Conservation (phyloP, 495 filamentous ascomycete genomes). For the Aspergillus campestris region DNA sequence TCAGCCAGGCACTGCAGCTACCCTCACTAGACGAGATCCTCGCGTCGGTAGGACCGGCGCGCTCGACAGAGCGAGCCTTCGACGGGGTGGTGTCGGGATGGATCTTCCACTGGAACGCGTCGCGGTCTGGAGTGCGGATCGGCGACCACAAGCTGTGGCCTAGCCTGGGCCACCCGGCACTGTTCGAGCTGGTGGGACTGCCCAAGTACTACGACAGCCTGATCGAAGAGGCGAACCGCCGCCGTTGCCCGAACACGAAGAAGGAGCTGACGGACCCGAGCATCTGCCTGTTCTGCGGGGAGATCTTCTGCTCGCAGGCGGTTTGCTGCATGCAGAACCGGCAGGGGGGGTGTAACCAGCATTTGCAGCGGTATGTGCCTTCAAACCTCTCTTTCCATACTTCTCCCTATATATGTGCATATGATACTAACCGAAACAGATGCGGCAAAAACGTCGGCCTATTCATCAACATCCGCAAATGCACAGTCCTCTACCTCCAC, state of each 20-base stretch:
- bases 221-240: conserved; percentile 80
- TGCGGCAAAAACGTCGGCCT: conserved; percentile 84
- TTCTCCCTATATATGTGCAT: too few relatives aligned
- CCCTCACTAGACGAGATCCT: conserved; percentile 77
- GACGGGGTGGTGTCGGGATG: conserved; percentile 63
- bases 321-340: conserved; percentile 74
- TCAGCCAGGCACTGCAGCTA: conserved; percentile 64
- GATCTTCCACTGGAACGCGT: conserved; percentile 58
- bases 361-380: conserved; percentile 68
- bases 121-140: conserved; percentile 34
- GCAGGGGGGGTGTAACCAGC: conserved; percentile 81
- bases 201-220: conserved; percentile 88
- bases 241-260: conserved; percentile 79
- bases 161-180: conserved; percentile 70
- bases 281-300: conserved; percentile 92
- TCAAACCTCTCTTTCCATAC: background rate
- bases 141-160: conserved; percentile 37
- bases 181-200: conserved; percentile 88
- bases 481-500: conserved; percentile 78
- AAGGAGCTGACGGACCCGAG: conserved; percentile 84
- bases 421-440: conserved; percentile 35
- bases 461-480: conserved; percentile 95
- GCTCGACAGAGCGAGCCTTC: conserved; percentile 26
- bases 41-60: conserved; percentile 30
- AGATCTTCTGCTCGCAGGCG: conserved; percentile 89